Base-by-base conservation (phyloP, 2,329 filamentous ascomycete genomes). In the Thelonectria olida region DNA sequence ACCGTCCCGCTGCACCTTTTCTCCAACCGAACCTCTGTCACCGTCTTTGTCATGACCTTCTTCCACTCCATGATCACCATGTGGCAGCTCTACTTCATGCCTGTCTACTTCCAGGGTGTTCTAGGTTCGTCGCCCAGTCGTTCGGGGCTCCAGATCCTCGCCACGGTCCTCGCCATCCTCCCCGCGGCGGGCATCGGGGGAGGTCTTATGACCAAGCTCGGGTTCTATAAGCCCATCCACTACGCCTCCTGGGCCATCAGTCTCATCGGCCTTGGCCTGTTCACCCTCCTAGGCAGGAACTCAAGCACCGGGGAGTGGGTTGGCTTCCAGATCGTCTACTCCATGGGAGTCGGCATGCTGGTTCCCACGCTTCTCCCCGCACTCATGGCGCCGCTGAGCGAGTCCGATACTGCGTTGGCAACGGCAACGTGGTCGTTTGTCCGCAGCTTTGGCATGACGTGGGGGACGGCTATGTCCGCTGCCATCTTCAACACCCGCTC, bases 81-180 rank as follows among this genome's bases (percentile, higher is more conserved):
- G 22, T 80, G 78, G 72, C 62, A 72, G 5, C 64, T 74, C 28
- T 80, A 77, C 67, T 82, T 82, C 58, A 63, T 83, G 0, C 81
- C 82, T 0, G 68, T 84, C 12, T 85, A 83, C 67, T 84, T 84
- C 62, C 81, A 84, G 54, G 76, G 72, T 3, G 79, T 84, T 0
- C 71, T 74, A 1, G 67, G 66, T 2, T 70, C 73, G 4, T 68
- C 73, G 0, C 75, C 82, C 0, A 63, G 67, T 0, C 67, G 72
- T 0, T 70, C 77, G 0, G 79, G 75, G 0, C 65, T 79, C 20
- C 58, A 73, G 27, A 55, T 62, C 9, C 58, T 54, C 5, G 34
- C 74, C 49, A 67, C 67, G 0, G 67, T 80, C 15, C 63, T 73
- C 0, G 54, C 72, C 0, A 66, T 72, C 6, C 64, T 68, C 4